These are phyloP conservation scores for Bipolaris bicolor DNA, from an alignment of 2,329 filamentous ascomycete genomes.

Conservation along the genomic window DNA sequence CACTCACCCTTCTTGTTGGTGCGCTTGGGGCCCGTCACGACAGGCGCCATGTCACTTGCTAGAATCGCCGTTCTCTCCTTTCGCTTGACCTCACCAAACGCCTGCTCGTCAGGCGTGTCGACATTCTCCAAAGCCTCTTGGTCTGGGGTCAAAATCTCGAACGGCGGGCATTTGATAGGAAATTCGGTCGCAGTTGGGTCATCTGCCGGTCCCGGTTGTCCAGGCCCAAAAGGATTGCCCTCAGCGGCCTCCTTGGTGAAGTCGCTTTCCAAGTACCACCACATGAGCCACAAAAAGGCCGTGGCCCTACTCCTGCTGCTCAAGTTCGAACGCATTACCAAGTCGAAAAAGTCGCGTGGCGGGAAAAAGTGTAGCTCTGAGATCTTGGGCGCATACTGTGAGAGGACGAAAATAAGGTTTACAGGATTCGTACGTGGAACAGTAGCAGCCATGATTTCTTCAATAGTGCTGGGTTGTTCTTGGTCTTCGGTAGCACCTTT, in stretches of 20 bases:
- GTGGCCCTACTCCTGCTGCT: constrained; percentile 82
- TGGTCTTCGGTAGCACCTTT: constrained; percentile 95
- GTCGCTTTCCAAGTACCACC: constrained; percentile 97
- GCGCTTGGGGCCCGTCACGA: constrained; percentile 61
- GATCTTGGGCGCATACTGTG: constrained; percentile 86
- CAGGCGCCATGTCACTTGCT: constrained; percentile 73
- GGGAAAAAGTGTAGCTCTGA: constrained; percentile 90
- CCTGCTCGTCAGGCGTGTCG: constrained; percentile 71
- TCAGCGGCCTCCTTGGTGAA: constrained; percentile 87
- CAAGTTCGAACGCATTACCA: constrained; percentile 88
- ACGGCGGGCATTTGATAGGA: constrained; percentile 66
- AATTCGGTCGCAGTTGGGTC: constrained; percentile 51
- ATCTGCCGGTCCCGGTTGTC: constrained; percentile 47
- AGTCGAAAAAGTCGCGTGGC: constrained; percentile 89
- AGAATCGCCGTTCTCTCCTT: constrained; percentile 75
- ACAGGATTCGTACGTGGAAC: constrained; percentile 93
- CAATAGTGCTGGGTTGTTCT: constrained; percentile 80
- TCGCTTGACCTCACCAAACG: constrained; percentile 75
- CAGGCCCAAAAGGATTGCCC: constrained; percentile 84
- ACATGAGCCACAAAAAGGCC: constrained; percentile 97
- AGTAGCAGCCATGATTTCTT: constrained; percentile 73
- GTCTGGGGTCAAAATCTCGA: constrained; percentile 69
- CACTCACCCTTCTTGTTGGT: constrained; percentile 55
- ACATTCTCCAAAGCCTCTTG: constrained; percentile 74
- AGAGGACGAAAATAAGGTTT: constrained; percentile 94